Conservation (phyloP, 116 monocot species). For the Dioscorea cayenensis region DNA sequence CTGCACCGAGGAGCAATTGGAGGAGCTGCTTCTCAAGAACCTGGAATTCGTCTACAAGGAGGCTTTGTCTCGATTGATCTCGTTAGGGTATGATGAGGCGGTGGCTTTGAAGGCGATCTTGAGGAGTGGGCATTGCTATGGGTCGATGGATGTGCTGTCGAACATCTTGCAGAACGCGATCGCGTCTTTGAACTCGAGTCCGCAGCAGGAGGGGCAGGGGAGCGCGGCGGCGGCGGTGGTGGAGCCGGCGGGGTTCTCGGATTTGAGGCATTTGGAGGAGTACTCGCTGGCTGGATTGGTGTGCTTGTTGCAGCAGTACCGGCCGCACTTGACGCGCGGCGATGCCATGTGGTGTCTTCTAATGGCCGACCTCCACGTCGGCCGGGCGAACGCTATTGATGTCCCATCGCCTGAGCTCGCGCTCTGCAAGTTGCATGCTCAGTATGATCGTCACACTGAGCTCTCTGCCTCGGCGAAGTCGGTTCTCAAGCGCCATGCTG, state of each 20-base stretch:
- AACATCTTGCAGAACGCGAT: conserved; percentile 72
- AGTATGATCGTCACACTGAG: not conserved
- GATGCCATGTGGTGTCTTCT: conserved; percentile 97
- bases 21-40: conserved; percentile 56
- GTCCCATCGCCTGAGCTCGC: conserved; percentile 16
- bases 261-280: conserved; percentile 65
- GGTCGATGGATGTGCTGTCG: conserved; percentile 61
- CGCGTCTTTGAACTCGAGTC: conserved; percentile 22
- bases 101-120: conserved; percentile 56
- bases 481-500: not conserved
- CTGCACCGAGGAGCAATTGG: conserved; percentile 78
- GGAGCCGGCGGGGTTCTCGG: conserved; percentile 35
- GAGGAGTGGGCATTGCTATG: conserved; percentile 71
- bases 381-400: conserved; percentile 52
- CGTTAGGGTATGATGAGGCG: conserved; percentile 54
- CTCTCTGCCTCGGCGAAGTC: not conserved
- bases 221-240: conserved; percentile 3
- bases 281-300: conserved; percentile 81
- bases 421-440: not conserved
- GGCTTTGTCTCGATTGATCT: conserved; percentile 48
- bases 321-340: conserved; percentile 49
- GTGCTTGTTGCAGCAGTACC: conserved; percentile 61
- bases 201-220: not conserved
- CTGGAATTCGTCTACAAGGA: conserved; percentile 69
- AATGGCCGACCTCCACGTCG: conserved; percentile 68